A percentile compares a stretch with the other conserved stretches of the same genome.
These are phyloP conservation scores for Aspergillus sp. DNA, from an alignment of 2,329 filamentous ascomycete genomes.

Conservation along the genomic window DNA sequence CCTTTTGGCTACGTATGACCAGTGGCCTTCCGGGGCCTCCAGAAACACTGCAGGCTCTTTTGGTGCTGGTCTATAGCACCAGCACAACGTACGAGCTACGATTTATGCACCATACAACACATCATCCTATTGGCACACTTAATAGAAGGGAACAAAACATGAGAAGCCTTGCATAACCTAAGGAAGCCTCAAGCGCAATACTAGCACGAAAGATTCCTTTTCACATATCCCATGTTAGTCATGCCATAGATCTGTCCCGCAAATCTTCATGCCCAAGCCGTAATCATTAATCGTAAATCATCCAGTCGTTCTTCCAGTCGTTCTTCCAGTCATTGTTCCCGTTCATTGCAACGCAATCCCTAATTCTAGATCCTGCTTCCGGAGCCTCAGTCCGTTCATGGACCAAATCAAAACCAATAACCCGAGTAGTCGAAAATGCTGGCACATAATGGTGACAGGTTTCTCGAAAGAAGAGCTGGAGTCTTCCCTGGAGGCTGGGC, in stretches of 20 bases:
- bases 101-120: background rate
- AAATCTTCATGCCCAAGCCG: constrained; percentile 1
- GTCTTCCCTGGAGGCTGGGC: too few species aligned
- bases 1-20: background rate
- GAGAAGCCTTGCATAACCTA: background rate
- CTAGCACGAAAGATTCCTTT: background rate
- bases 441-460: too few species aligned
- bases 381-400: too few species aligned
- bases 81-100: background rate
- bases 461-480: too few species aligned
- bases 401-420: too few species aligned
- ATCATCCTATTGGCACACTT: background rate
- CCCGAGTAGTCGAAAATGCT: too few species aligned
- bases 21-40: background rate
- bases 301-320: background rate
- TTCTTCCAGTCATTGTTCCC: background rate
- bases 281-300: constrained; percentile 7
- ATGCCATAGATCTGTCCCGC: background rate
- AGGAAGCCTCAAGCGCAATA: background rate
- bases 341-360: background rate
- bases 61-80: background rate
- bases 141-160: background rate
- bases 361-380: background rate
- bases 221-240: background rate
- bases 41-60: background rate